phyloP scores from a whole-genome alignment of 169 alveolate genomes.

The Cryptosporidium muris region DNA sequence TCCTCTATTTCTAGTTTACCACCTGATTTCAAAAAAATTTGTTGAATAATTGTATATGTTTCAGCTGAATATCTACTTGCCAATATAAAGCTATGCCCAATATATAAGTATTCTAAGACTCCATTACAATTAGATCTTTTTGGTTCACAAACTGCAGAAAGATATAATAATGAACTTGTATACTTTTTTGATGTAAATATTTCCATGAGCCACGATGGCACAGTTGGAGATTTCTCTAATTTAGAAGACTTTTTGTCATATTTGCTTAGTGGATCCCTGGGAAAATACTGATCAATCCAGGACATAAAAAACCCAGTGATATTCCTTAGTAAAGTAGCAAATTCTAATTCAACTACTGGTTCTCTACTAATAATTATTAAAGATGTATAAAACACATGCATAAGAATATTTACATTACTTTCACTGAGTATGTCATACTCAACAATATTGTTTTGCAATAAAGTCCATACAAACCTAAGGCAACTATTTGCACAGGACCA shows the following conservation, averaged over 20 bases:
- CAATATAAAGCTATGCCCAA: conserved; percentile 47
- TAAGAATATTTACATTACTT: conserved; percentile 19
- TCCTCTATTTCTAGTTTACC: neutral
- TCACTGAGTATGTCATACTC: conserved; percentile 20
- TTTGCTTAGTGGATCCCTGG: conserved; percentile 6
- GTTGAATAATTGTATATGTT: conserved; percentile 64
- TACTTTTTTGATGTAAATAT: conserved; percentile 42
- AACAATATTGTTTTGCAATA: conserved; percentile 36
- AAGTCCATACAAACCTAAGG: conserved; percentile 62
- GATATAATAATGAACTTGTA: conserved; percentile 32
- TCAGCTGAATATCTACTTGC: conserved; percentile 70
- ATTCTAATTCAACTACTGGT: conserved; percentile 49
- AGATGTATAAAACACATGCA: conserved; percentile 13
- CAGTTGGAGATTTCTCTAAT: neutral
- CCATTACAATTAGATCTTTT: conserved; percentile 65
- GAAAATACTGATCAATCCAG: conserved; percentile 52
- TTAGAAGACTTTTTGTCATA: neutral
- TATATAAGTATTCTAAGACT: conserved; percentile 38
- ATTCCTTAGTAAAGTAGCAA: conserved; percentile 62
- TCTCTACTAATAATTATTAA: conserved; percentile 10
- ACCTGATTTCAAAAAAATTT: neutral
- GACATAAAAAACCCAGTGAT: conserved; percentile 70
- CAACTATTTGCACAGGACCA: conserved; percentile 68
- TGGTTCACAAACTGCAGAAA: conserved; percentile 44
- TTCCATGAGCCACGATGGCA: conserved; percentile 38